A percentile compares a stretch with the other conserved stretches of the same genome.
Evolutionary conservation across 768 basidiomycete genomes (phyloP).

Genomic region (Lentinula sp.): DNA sequence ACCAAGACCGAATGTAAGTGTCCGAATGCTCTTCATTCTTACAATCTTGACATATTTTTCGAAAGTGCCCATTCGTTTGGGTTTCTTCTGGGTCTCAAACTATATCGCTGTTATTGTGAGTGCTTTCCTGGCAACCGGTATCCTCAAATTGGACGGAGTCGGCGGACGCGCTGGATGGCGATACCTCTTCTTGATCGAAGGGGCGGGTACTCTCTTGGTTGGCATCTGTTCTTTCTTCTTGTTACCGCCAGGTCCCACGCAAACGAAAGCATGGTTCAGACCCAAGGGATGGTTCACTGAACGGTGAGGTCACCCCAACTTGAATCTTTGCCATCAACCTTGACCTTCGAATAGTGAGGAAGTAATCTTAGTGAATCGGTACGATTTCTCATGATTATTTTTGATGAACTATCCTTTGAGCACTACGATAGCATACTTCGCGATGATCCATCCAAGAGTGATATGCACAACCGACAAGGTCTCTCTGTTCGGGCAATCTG

Average conservation of each 20-base stretch:
- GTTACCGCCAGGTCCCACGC: conserved; percentile 59
- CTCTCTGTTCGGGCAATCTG: conserved; percentile 43
- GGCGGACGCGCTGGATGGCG: conserved; percentile 33
- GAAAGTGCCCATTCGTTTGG: conserved; percentile 58
- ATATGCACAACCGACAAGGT: conserved; percentile 72
- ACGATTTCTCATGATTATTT: neutral
- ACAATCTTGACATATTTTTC: neutral
- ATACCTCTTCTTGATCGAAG: conserved; percentile 31
- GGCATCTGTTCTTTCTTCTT: conserved; percentile 48
- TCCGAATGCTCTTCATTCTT: neutral
- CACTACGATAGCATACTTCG: conserved; percentile 35
- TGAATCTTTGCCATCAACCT: neutral
- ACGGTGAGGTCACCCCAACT: conserved; percentile 24
- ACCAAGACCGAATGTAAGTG: conserved; percentile 47
- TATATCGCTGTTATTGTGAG: conserved; percentile 48
- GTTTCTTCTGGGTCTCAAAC: conserved; percentile 63
- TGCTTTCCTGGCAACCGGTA: conserved; percentile 61
- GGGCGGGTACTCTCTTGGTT: conserved; percentile 40
- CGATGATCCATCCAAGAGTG: conserved; percentile 60
- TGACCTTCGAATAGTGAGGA: conserved; percentile 37
- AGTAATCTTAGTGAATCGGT: conserved; percentile 56
- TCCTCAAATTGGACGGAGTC: conserved; percentile 47
- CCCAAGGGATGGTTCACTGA: conserved; percentile 65
- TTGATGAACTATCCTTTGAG: neutral
- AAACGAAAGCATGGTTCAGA: conserved; percentile 53